phyloP scores from a whole-genome alignment of 1,284 basidiomycete genomes.

The Boletus mariae region DNA sequence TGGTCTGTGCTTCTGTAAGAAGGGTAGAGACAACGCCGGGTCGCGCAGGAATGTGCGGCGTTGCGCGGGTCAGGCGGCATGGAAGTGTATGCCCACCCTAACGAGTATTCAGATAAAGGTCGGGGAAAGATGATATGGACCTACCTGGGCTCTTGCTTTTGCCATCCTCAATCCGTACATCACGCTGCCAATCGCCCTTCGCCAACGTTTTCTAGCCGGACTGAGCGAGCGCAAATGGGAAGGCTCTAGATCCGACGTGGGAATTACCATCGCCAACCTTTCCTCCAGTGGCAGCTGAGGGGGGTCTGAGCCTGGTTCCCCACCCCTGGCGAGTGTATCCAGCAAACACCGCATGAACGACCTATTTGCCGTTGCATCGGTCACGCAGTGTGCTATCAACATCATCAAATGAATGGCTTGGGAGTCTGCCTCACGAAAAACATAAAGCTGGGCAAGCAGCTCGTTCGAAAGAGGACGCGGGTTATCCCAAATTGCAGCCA shows the following conservation, averaged over 20 bases:
- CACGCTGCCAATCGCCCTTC: slow-evolving; percentile 16
- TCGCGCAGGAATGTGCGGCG: no score
- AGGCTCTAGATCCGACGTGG: slow-evolving; percentile 31
- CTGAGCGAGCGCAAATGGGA: slow-evolving; percentile 25
- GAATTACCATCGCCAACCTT: slow-evolving; percentile 5
- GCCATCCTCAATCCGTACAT: slow-evolving; percentile 34
- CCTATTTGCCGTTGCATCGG: slow-evolving; percentile 11
- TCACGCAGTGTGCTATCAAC: slow-evolving; percentile 17
- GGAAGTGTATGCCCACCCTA: no score
- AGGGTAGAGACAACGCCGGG: no score
- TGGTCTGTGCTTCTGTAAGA: no score
- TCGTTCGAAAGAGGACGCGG: no score
- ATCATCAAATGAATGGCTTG: no score
- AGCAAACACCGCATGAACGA: slow-evolving; percentile 36
- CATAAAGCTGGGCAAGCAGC: no score
- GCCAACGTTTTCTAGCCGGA: slow-evolving; percentile 40
- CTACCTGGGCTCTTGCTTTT: slow-evolving; percentile 34
- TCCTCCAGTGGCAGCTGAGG: slow-evolving; percentile 23
- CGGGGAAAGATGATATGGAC: background rate
- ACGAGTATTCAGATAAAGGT: no score
- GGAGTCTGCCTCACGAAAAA: no score
- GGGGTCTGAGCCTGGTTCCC: background rate
- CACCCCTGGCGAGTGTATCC: slow-evolving; percentile 24
- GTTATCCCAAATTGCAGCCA: no score
- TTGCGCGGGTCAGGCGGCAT: no score